These are phyloP conservation scores for Debaryomyces sp. DNA, from an alignment of 1,139 yeast species.

Conservation along the genomic window DNA sequence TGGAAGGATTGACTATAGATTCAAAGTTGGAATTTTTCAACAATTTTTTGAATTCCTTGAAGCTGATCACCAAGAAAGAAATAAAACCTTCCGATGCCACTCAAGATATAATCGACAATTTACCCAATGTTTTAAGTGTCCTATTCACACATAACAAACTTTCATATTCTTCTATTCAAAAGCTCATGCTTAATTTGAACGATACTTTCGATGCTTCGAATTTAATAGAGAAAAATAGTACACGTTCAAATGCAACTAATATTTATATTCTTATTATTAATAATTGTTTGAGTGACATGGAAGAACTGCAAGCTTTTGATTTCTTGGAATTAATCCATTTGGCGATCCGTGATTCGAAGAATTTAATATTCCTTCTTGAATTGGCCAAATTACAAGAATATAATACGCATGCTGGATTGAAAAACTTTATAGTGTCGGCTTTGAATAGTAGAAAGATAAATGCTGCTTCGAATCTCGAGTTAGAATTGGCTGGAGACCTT, in stretches of 20 bases:
- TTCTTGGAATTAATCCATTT: constrained; percentile 25
- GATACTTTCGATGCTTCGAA: constrained; percentile 34
- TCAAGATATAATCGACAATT: constrained; percentile 33
- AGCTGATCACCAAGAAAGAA: constrained; percentile 32
- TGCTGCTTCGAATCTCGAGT: constrained; percentile 22
- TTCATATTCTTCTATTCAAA: constrained; percentile 21
- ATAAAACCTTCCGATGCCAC: constrained; percentile 30
- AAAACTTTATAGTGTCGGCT: constrained; percentile 18
- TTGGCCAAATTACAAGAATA: constrained; percentile 14
- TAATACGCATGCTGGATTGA: constrained; percentile 14
- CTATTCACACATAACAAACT: constrained; percentile 22
- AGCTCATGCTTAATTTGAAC: constrained; percentile 25
- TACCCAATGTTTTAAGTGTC: constrained; percentile 27
- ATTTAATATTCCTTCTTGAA: constrained; percentile 23
- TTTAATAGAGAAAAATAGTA: constrained; percentile 13
- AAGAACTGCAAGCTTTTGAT: constrained; percentile 22
- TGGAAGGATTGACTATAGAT: constrained; percentile 25
- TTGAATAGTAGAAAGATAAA: constrained; percentile 21
- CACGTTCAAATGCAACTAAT: constrained; percentile 7
- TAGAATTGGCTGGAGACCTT: constrained; percentile 27
- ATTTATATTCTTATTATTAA: constrained; percentile 14
- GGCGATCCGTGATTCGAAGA: constrained; percentile 26
- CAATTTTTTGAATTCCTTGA: constrained; percentile 29
- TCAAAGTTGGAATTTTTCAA: constrained; percentile 30
- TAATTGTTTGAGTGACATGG: constrained; percentile 15